A percentile compares a stretch with the other conserved stretches of the same genome.
phyloP scores from a whole-genome alignment of 2,329 filamentous ascomycete genomes.

The Colletotrichum zoysiae region DNA sequence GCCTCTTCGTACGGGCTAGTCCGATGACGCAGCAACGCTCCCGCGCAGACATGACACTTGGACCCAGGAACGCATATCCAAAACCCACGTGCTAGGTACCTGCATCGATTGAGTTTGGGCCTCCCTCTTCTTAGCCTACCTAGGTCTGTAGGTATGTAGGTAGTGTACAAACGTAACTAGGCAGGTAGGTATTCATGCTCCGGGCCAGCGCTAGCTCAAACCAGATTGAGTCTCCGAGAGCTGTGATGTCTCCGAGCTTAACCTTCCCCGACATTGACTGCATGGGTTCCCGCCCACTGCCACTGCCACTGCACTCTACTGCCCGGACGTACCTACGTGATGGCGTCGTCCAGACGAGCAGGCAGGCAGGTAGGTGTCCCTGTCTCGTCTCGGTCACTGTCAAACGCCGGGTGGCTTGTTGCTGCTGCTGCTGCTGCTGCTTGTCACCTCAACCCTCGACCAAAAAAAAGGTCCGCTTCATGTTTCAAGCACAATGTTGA shows the following conservation, averaged over 20 bases:
- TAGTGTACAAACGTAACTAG: too few relatives aligned
- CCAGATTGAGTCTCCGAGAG: not conserved
- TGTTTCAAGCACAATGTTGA: conserved; percentile 25
- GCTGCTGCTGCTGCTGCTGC: conserved; percentile 1
- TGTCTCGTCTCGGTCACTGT: conserved; percentile 30
- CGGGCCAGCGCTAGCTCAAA: too few relatives aligned
- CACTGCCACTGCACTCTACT: conserved; percentile 2
- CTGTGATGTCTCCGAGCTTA: not conserved
- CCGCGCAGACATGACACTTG: not conserved
- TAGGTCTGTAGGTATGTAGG: too few relatives aligned
- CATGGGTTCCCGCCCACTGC: conserved; percentile 8
- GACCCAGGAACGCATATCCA: conserved; percentile 25
- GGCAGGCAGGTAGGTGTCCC: not conserved
- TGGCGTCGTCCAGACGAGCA: conserved; percentile 2
- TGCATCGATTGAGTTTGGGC: conserved; percentile 26
- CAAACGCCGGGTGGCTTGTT: conserved; percentile 19
- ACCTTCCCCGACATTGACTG: not conserved
- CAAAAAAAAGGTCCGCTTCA: conserved; percentile 7
- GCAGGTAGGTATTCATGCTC: too few relatives aligned
- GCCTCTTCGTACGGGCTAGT: not conserved
- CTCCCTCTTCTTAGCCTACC: conserved; percentile 6
- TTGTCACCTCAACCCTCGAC: not conserved
- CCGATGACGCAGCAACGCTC: not conserved
- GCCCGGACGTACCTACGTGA: not conserved
- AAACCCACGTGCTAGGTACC: conserved; percentile 26